Evolutionary conservation across 441 rosid genomes (phyloP), one percentile per base, ranked within the genome.

Genomic region (Syzygium syzygioides): DNA sequence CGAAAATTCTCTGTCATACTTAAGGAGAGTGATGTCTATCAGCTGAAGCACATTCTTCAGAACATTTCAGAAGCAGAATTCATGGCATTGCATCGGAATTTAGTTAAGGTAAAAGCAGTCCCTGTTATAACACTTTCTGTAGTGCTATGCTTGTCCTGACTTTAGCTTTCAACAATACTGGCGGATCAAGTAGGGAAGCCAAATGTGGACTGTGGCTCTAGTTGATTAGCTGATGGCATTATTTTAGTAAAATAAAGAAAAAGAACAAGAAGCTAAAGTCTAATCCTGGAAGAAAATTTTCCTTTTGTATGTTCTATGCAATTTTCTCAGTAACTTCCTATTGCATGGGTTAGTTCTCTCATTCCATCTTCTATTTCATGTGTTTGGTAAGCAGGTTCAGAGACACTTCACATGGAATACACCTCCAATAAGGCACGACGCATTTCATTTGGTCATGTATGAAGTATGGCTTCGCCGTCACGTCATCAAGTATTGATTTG

Each of bases 41-140:
- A 89, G 87, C 99, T 98, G 19, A 98, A 98, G 94, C 92, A 93
- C 91, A 94, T 95, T 85, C 95, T 98, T 41, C 96, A 97, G 93
- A 89, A 91, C 64, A 98, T 97, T 92, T 88, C 99, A n/a, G 91
- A 97, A 23, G 91, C 91, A 3, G 92, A 94, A 89, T 95, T 96
- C 89, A 92, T 93, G 92, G 90, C 91, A 3, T 91, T 97, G 90
- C 98, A 98, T 88, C 91, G 91, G 86, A 96, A 98, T 93, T 93
- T 98, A 87, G 98, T 94, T 26, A 92, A 95, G 99, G 99, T 98
- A 92, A 86, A 25, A 52, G 62, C 66, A 76, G 83, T 41, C 76
- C 76, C 41, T 32, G 41, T 66, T 64, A 62, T 64, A 30, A 66
- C 5, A 32, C 41, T 66, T 17, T 34, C 9, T 66, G 41, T 41